Evolutionary conservation across 192 early-diverging fungal genomes (phyloP), one percentile per base, ranked within the genome.

Genomic region (Physocladia obscura): DNA sequence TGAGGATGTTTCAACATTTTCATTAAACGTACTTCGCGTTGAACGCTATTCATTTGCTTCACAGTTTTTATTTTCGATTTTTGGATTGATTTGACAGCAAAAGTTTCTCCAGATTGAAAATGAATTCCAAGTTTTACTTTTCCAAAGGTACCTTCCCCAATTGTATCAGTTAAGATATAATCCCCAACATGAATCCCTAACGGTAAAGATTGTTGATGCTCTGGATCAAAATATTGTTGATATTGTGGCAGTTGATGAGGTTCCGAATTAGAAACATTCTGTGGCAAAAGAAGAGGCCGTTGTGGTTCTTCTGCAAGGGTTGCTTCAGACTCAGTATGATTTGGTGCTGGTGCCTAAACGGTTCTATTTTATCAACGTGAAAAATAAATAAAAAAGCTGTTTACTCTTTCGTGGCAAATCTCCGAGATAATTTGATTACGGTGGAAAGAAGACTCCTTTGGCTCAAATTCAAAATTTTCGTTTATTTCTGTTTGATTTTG

Each of bases 91-190:
- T 87, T 87, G 6, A 87, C 77, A 15, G 85, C 85, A 30, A 85
- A 84, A 78, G 84, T 81, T 62, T 87, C 77, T 2, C 75, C 74
- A 4, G 82, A 84, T 51, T 77, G 49, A 1, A 67, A 75, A 59
- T 87, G 84, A 21, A 67, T 76, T 19, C 82, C 84, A 39, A 87
- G 54, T 57, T 78, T 74, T 17, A 87, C 85, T 65, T 86, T 86
- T n/a, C 85, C 85, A 73, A 87, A 87, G 29, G 87, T 87, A 30
- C 85, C 85, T 75, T 87, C 80, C 6, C 85, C 85, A 27, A 87
- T 71, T 37, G 77, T 82, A 30, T 86, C 81, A 19, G 78, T 81
- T 30, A 87, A 54, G 49, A 87, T 77, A 62, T 85, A 87, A 50
- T 86, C 74, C 19, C 82, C 81, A 52, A 87, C 74, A 5, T 62